Evolutionary conservation across 2,329 filamentous ascomycete species (phyloP), one percentile per base, ranked within the genome.

Genomic region (Xylariaceae sp.): DNA sequence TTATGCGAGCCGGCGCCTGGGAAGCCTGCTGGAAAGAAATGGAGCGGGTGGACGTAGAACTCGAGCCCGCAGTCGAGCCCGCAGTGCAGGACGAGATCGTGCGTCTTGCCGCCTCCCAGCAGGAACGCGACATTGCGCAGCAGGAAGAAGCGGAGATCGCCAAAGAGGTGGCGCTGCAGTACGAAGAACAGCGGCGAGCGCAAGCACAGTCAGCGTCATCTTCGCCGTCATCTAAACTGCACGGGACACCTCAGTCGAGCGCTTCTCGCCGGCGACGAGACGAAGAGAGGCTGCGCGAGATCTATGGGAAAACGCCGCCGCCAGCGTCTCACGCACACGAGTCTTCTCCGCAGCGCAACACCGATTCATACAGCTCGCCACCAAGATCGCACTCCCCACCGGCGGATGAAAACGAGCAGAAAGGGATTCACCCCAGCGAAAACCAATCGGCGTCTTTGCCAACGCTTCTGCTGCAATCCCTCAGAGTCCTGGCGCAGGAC

Each of bases 11-110:
- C 5, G 90, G 90, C 0, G 92, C 94, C 0, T 99, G 94, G 94
- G 83, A 83, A 4, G 92, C 92, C 2, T 92, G 89, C 54, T 99
- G 92, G 92, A 88, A 84, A 62, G 92, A 97, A 71, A 99, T 99
- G 94, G 94, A 99, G 72, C 83, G 92, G n/a, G 89, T 97, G 0
- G 94, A 99, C 66, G 89, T 95, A 1, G 92, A 97, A 70, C 83
- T 99, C 49, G 83, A 88, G 63, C 88, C 94, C 3, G 81, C 86
- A 65, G 79, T 91, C 10, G 80, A 84, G 16, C 69, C 80, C 0
- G 71, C 76, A 1, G 67, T 86, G 12, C 78, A 84, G 50, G 77
- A 79, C 16, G 81, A 84, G 60, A 72, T 91, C 18, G 80, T 84
- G 54, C 73, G 72, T n/a, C 70, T 85, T 8, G 75, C 74, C 36